These are phyloP conservation scores for Botryobasidium botryosum DNA, from an alignment of 768 basidiomycete species.

Conservation along the genomic window DNA sequence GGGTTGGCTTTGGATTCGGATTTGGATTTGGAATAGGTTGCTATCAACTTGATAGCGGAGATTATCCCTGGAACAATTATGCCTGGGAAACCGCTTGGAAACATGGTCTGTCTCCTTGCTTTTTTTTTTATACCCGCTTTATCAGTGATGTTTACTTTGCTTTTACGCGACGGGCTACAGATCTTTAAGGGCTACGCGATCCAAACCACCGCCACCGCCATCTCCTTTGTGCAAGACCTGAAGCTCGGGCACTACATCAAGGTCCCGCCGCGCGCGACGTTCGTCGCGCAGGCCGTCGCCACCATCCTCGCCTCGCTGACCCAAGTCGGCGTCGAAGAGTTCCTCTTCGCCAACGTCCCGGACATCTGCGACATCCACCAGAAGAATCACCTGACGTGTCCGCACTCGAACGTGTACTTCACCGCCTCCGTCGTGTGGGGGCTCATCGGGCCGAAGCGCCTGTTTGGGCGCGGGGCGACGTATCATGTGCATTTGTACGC, in stretches of 20 bases:
- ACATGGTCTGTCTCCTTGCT: conserved; percentile 23
- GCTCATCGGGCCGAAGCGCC: conserved; percentile 27
- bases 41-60: conserved; percentile 28
- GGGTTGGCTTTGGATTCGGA: no score
- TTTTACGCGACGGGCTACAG: conserved; percentile 17
- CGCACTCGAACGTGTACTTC: conserved; percentile 22
- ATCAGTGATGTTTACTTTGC: conserved; percentile 3
- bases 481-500: conserved; percentile 27
- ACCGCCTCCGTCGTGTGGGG: conserved; percentile 30
- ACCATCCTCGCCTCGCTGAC: conserved; percentile 21
- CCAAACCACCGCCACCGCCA: conserved; percentile 18
- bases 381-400: conserved; percentile 24
- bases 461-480: conserved; percentile 23
- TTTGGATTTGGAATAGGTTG: no score
- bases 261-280: conserved; percentile 28
- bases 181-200: conserved; percentile 24
- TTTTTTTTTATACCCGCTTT: neutral
- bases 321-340: conserved; percentile 24
- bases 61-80: conserved; percentile 29
- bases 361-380: conserved; percentile 25
- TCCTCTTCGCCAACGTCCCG: conserved; percentile 22
- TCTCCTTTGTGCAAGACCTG: conserved; percentile 21
- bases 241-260: conserved; percentile 34
- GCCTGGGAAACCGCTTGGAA: conserved; percentile 25
- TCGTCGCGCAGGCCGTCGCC: conserved; percentile 24